A percentile compares a stretch with the other conserved stretches of the same genome.
Evolutionary conservation across 495 filamentous ascomycete species (phyloP).

Genomic region (Friedmanniomyces simplex): DNA sequence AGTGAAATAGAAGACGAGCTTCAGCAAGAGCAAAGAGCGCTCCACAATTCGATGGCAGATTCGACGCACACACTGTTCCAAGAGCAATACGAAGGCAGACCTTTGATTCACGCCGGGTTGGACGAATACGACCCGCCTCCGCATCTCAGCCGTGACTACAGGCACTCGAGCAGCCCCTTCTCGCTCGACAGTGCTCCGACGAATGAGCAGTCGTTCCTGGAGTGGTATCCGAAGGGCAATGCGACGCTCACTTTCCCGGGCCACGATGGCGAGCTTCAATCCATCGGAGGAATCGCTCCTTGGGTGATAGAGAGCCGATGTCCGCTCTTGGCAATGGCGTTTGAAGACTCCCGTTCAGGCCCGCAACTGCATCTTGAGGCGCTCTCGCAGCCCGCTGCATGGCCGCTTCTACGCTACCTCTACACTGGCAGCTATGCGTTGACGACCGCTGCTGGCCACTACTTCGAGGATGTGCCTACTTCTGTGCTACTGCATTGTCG

Average conservation of each 20-base stretch:
- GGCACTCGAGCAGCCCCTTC: background rate
- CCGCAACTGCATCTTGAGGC: slow-evolving; percentile 17
- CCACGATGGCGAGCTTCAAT: slow-evolving; percentile 15
- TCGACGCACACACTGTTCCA: slow-evolving; percentile 6
- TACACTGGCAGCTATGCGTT: slow-evolving; percentile 25
- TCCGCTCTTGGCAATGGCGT: slow-evolving; percentile 24
- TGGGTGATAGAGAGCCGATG: slow-evolving; percentile 16
- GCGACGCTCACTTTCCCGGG: slow-evolving; percentile 20
- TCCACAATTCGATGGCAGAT: background rate
- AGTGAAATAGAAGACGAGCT: background rate
- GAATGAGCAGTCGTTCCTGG: slow-evolving; percentile 7
- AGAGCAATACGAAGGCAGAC: background rate
- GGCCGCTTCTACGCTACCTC: slow-evolving; percentile 27
- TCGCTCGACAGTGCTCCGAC: background rate
- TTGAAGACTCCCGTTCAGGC: slow-evolving; percentile 26
- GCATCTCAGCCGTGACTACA: background rate
- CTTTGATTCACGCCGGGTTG: background rate
- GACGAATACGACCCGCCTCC: slow-evolving; percentile 7
- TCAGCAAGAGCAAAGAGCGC: background rate
- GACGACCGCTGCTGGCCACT: background rate
- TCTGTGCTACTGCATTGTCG: slow-evolving; percentile 26
- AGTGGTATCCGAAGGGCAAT: slow-evolving; percentile 10
- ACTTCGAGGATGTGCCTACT: slow-evolving; percentile 7
- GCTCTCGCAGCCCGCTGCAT: background rate
- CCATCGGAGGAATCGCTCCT: slow-evolving; percentile 19